Percentiles rank a stretch among this genome's conserved stretches.
These are phyloP conservation scores for Tylopilus sp. DNA, from an alignment of 1,284 basidiomycete species.

Conservation along the genomic window DNA sequence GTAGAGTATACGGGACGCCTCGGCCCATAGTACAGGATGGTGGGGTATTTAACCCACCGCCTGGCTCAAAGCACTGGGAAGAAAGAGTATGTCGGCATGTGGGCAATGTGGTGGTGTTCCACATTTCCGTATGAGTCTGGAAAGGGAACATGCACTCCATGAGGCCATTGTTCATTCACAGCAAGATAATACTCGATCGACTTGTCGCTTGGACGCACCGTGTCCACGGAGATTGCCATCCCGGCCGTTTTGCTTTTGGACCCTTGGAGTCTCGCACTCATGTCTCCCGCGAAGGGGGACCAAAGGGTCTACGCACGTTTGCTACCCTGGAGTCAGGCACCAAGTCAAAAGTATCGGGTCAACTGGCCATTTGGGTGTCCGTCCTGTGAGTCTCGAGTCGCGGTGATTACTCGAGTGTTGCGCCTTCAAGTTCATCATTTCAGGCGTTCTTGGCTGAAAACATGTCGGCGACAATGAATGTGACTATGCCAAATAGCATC, in stretches of 20 bases:
- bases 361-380: background rate
- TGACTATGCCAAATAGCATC: no score
- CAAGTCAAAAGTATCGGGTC: background rate
- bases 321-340: background rate
- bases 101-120: conserved; percentile 26
- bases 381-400: background rate
- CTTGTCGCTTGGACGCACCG: conserved; percentile 3
- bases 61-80: conserved; percentile 7
- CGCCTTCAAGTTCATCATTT: conserved; percentile 2
- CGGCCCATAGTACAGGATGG: background rate
- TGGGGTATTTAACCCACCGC: conserved; percentile 28
- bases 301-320: background rate
- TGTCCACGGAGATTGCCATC: conserved; percentile 19
- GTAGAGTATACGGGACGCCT: background rate
- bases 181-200: conserved; percentile 9
- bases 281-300: background rate
- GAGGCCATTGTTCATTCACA: conserved; percentile 20
- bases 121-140: conserved; percentile 19
- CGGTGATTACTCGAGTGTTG: conserved; percentile 23
- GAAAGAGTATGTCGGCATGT: conserved; percentile 10
- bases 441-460: no score
- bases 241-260: conserved; percentile 6
- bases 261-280: background rate
- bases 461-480: no score
- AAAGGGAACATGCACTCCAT: conserved; percentile 14